Percentiles rank a stretch among this genome's conserved stretches.
These are phyloP conservation scores for Naematelia encephala DNA, from an alignment of 768 basidiomycete genomes.

Conservation along the genomic window DNA sequence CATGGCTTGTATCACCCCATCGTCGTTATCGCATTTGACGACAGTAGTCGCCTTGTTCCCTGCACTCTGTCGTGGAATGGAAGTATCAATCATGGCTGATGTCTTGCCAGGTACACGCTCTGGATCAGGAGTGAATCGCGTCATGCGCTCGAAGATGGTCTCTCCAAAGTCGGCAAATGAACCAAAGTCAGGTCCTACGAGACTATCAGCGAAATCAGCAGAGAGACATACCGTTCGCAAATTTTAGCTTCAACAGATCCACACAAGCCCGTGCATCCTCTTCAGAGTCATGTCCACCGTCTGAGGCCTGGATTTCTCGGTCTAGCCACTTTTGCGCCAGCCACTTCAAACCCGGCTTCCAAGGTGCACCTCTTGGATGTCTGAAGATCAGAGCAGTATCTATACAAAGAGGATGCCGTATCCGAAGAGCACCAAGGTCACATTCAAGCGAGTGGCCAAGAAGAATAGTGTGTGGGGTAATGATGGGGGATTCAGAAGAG, in stretches of 20 bases:
- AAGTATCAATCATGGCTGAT: slow-evolving; percentile 79
- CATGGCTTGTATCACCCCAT: slow-evolving; percentile 67
- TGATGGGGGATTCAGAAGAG: slow-evolving; percentile 52
- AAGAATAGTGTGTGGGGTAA: slow-evolving; percentile 63
- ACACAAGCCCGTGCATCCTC: slow-evolving; percentile 89
- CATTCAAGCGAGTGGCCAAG: slow-evolving; percentile 95
- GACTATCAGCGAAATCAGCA: neutral
- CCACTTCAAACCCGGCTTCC: slow-evolving; percentile 96
- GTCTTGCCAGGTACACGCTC: slow-evolving; percentile 45
- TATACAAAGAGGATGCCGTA: slow-evolving; percentile 80
- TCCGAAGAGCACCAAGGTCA: slow-evolving; percentile 81
- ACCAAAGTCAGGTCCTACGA: slow-evolving; percentile 68
- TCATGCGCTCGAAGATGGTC: slow-evolving; percentile 81
- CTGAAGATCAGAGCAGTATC: slow-evolving; percentile 88
- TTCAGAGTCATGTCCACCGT: slow-evolving; percentile 79
- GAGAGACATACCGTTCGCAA: slow-evolving; percentile 60
- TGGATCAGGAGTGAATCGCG: slow-evolving; percentile 50
- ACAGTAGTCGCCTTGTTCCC: slow-evolving; percentile 76
- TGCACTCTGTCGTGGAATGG: slow-evolving; percentile 78
- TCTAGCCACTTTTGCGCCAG: slow-evolving; percentile 89
- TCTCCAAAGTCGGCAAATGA: slow-evolving; percentile 81
- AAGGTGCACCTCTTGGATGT: slow-evolving; percentile 87
- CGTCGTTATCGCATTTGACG: slow-evolving; percentile 71
- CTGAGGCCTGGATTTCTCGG: slow-evolving; percentile 71
- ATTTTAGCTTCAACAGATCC: slow-evolving; percentile 76